These are phyloP conservation scores for Sextonia rubra DNA, from an alignment of 164 flowering plant species.

Conservation along the genomic window DNA sequence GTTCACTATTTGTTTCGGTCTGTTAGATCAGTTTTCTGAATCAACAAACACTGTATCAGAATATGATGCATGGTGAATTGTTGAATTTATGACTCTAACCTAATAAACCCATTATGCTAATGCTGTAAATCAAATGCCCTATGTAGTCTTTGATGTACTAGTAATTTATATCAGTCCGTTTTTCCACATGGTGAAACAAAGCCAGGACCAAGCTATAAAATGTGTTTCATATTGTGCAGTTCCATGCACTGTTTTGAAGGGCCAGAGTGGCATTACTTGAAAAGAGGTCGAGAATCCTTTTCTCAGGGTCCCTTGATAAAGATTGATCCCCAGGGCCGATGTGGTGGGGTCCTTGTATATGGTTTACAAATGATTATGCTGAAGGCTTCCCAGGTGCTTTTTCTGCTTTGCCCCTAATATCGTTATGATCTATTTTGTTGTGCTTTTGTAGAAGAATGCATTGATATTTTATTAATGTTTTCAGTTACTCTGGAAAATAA, in stretches of 20 bases:
- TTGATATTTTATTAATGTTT: no score
- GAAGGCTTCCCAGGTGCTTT: conserved; percentile 82
- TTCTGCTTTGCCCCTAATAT: conserved; percentile 3
- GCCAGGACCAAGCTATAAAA: neutral
- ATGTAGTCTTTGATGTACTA: neutral
- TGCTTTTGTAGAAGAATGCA: neutral
- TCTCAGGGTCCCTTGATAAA: conserved; percentile 86
- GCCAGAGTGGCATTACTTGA: conserved; percentile 84
- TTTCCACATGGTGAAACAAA: neutral
- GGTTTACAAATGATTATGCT: conserved; percentile 90
- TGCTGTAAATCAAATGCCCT: neutral
- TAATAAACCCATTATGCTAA: neutral
- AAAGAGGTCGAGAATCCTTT: conserved; percentile 89
- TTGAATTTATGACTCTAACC: no score
- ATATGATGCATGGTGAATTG: no score
- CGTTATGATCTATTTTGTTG: neutral
- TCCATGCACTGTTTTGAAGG: conserved; percentile 99
- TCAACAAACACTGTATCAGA: no score
- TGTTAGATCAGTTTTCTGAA: no score
- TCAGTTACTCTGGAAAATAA: no score
- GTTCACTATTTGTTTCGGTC: no score
- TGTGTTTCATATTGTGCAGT: conserved; percentile 31
- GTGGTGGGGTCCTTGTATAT: conserved; percentile 84
- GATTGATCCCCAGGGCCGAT: conserved; percentile 95
- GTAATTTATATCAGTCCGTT: neutral